Evolutionary conservation across 306 rosid species (phyloP).

Genomic region (Ammopiptanthus mongolicus): DNA sequence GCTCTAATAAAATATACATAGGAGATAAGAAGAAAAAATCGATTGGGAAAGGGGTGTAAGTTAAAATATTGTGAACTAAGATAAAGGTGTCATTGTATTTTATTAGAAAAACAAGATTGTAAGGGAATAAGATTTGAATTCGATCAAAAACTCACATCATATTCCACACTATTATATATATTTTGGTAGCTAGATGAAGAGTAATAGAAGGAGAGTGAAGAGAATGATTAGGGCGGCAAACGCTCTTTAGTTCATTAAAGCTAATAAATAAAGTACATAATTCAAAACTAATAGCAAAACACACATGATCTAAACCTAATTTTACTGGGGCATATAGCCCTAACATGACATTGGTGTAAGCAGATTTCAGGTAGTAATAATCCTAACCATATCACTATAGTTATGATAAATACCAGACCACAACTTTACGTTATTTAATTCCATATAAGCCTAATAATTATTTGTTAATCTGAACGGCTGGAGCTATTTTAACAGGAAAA

Average conservation of each 20-base stretch:
- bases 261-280: background rate
- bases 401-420: background rate
- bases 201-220: background rate
- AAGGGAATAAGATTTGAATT: background rate
- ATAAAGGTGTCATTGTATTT: too few relatives aligned
- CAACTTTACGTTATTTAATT: background rate
- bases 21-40: too few relatives aligned
- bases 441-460: background rate
- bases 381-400: background rate
- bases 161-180: background rate
- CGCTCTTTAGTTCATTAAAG: background rate
- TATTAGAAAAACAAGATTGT: background rate
- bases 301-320: background rate
- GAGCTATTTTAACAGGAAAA: slow-evolving; percentile 40
- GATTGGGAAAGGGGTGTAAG: too few relatives aligned
- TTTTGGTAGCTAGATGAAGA: background rate
- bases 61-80: too few relatives aligned
- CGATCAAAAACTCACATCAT: too few relatives aligned
- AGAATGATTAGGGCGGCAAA: background rate
- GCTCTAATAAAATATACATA: too few relatives aligned
- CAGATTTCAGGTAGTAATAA: background rate
- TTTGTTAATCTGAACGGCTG: background rate
- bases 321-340: background rate
- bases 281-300: background rate
- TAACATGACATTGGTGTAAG: background rate